phyloP scores from a whole-genome alignment of 1,139 yeast species.

The Scheffersomyces cryptocercus region DNA sequence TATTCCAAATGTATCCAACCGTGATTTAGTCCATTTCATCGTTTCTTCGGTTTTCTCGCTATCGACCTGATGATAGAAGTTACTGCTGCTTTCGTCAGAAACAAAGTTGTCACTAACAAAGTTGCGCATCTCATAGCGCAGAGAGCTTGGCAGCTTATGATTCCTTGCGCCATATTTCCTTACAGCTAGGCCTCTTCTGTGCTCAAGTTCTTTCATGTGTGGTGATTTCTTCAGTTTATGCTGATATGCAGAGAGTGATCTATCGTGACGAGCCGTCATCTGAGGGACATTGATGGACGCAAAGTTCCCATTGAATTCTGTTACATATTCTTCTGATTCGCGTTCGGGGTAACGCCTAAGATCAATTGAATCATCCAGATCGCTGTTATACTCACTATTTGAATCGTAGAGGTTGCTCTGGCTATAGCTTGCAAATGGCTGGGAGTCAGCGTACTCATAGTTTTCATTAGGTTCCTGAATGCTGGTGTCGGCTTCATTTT shows the following conservation, averaged over 20 bases:
- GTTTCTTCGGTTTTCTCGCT: neutral
- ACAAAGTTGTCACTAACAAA: conserved; percentile 12
- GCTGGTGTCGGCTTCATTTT: neutral
- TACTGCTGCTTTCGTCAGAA: conserved; percentile 3
- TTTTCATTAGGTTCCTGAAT: conserved; percentile 1
- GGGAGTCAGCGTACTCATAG: neutral
- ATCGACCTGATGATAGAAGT: neutral
- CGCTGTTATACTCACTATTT: neutral
- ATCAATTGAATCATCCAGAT: neutral
- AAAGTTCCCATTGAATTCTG: too few relatives aligned
- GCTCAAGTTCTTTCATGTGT: conserved; percentile 11
- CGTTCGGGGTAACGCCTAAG: neutral
- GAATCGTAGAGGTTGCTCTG: neutral
- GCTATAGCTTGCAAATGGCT: neutral
- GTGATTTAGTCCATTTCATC: neutral
- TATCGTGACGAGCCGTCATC: too few relatives aligned
- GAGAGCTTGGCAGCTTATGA: neutral
- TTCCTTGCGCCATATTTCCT: conserved; percentile 18
- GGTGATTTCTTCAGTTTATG: neutral
- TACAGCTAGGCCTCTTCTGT: conserved; percentile 40
- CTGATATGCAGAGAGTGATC: neutral
- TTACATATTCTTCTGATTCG: too few relatives aligned
- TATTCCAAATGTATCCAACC: conserved; percentile 10
- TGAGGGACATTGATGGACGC: too few relatives aligned
- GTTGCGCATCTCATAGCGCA: conserved; percentile 2